Evolutionary conservation across 1,139 yeast species (phyloP).

Genomic region (Saccharomyces hybrid): DNA sequence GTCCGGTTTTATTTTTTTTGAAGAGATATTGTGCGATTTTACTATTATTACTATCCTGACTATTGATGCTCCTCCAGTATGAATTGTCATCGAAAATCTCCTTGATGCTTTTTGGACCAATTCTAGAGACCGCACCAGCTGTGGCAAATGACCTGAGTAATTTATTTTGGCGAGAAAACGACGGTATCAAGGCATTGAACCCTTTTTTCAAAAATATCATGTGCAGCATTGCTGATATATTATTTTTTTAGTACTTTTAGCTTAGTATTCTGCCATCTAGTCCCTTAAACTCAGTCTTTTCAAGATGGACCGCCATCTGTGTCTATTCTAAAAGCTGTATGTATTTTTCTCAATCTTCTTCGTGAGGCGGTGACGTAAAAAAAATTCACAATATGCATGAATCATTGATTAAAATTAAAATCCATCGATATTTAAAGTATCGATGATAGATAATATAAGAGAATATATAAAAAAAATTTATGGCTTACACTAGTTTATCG

Average conservation of each 20-base stretch:
- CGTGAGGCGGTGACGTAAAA: background rate
- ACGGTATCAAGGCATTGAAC: constrained; percentile 15
- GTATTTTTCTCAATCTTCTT: background rate
- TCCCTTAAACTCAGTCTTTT: background rate
- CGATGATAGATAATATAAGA: background rate
- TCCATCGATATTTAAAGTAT: constrained; percentile 3
- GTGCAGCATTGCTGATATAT: background rate
- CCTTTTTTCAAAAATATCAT: constrained; percentile 8
- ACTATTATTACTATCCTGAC: constrained; percentile 3
- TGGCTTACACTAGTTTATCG: background rate
- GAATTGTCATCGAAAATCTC: constrained; percentile 18
- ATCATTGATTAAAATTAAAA: background rate
- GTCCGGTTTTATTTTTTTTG: constrained; percentile 41
- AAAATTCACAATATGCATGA: background rate
- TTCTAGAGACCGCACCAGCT: background rate
- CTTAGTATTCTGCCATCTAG: background rate
- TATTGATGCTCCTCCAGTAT: constrained; percentile 18
- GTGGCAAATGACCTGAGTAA: background rate
- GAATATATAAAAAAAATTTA: background rate
- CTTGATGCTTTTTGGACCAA: background rate
- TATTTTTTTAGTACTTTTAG: background rate
- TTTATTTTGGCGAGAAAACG: background rate
- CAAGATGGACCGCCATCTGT: background rate
- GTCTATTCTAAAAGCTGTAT: background rate
- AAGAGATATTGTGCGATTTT: background rate